phyloP scores from a whole-genome alignment of 441 rosid species.

The Adansonia grandidieri region DNA sequence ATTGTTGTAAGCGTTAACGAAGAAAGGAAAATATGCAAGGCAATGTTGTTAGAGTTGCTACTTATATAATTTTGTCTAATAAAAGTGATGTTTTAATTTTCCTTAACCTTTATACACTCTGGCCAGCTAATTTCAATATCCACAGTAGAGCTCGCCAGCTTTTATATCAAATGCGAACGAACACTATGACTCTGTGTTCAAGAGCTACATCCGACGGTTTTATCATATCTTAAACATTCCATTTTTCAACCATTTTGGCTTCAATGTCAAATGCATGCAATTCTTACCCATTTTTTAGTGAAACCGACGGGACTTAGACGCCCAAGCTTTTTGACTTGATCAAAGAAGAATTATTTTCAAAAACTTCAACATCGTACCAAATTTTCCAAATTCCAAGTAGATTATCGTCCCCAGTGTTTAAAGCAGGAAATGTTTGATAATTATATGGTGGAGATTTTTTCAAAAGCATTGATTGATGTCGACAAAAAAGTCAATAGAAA shows the following conservation, averaged over 20 bases:
- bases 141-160: not conserved
- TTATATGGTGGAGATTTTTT: slow-evolving; percentile 37
- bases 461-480: not conserved
- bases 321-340: slow-evolving; percentile 25
- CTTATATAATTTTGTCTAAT: not conserved
- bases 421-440: no score
- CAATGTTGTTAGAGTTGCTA: not conserved
- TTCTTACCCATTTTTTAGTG: not conserved
- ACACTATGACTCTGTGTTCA: not conserved
- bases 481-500: not conserved
- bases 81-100: not conserved
- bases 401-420: no score
- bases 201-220: not conserved
- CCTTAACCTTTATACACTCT: not conserved
- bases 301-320: slow-evolving; percentile 23
- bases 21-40: not conserved
- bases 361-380: slow-evolving; percentile 24
- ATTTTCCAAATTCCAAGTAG: slow-evolving; percentile 8
- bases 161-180: not conserved
- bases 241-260: not conserved
- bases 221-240: not conserved
- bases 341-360: slow-evolving; percentile 31
- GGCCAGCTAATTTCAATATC: not conserved
- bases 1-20: not conserved
- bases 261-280: not conserved